A percentile compares a stretch with the other conserved stretches of the same genome.
Evolutionary conservation across 768 basidiomycete species (phyloP).

Genomic region (Pisolithus microcarpus): DNA sequence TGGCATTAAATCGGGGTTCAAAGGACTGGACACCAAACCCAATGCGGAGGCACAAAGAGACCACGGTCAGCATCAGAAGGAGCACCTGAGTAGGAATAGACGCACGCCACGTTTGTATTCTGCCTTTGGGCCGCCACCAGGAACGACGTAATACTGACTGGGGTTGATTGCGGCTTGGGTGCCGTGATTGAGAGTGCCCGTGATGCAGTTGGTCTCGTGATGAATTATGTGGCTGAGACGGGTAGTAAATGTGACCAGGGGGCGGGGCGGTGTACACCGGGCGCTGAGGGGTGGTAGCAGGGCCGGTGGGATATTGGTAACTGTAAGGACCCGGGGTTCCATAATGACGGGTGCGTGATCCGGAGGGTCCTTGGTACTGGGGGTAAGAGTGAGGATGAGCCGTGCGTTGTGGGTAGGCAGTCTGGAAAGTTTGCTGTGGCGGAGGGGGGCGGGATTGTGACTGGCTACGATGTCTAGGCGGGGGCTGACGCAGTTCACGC

Average conservation of each 20-base stretch:
- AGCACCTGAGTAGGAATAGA: constrained; percentile 9
- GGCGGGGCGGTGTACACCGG: constrained; percentile 21
- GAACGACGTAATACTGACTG: constrained; percentile 22
- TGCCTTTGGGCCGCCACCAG: constrained; percentile 21
- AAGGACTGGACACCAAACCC: constrained; percentile 1
- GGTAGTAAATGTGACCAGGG: constrained; percentile 22
- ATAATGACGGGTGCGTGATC: constrained; percentile 9
- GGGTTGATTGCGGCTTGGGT: constrained; percentile 17
- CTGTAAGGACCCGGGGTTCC: constrained; percentile 12
- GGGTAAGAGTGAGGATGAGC: constrained; percentile 13
- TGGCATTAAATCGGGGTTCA: background rate
- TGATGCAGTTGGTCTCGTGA: constrained; percentile 15
- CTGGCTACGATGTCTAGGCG: constrained; percentile 16
- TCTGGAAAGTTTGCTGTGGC: constrained; percentile 10
- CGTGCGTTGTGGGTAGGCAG: constrained; percentile 10
- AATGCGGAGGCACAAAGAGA: constrained; percentile 4
- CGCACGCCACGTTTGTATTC: constrained; percentile 28
- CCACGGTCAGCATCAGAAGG: constrained; percentile 10
- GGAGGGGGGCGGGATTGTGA: constrained; percentile 20
- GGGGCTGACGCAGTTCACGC: constrained; percentile 5
- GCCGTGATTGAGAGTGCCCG: constrained; percentile 15
- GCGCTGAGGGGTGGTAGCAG: constrained; percentile 10
- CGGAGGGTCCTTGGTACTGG: constrained; percentile 6
- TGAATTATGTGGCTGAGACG: constrained; percentile 5
- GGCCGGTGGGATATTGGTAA: constrained; percentile 13